Evolutionary conservation across 345 rosid species (phyloP), one percentile per base, ranked within the genome.

Genomic region (Dipteronia dyeriana): DNA sequence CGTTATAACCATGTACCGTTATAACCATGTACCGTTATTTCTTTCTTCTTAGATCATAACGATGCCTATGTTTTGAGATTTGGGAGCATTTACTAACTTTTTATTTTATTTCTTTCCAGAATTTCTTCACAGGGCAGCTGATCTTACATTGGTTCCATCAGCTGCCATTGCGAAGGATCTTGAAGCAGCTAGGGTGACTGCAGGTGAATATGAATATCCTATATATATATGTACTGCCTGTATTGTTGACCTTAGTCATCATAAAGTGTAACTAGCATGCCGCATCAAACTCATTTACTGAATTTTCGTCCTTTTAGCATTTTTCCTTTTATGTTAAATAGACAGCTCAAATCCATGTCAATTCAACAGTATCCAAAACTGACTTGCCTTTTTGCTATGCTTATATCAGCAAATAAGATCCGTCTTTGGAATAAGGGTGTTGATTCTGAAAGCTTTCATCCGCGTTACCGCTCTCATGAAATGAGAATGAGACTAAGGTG

Each of bases 391-490:
- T 75, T 70, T 53, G 2, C 34, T 76, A 66, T 76, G 22, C 56
- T 69, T 68, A 38, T 75, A 76, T 70, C 88, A 96, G 98, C 98
- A 73, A 87, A 96, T 76, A 95, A 90, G 90, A 95, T 96, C 56
- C 94, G 97, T 49, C 91, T 96, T 76, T 96, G 99, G 98, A 96
- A 92, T 71, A 96, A 96, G 87, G 99, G 99, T 78, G 99, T 96
- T 7, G 99, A 96, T 87, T 94, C 97, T 29, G 93, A 90, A 76
- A 94, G 94, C 78, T 96, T 96, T 81, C 87, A 94, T 85, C 98
- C 98, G 26, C 90, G 87, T 76, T 94, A 81, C 79, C 83, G 89
- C 77, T 92, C 88, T 66, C 84, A 86, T 43, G 94, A 94, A 84
- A 96, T 96, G 98, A 89, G 98, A 62, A 22, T 87, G 61, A 91